Evolutionary conservation across 2,329 filamentous ascomycete genomes (phyloP), one percentile per base, ranked within the genome.

Genomic region (Xylariales sp.): DNA sequence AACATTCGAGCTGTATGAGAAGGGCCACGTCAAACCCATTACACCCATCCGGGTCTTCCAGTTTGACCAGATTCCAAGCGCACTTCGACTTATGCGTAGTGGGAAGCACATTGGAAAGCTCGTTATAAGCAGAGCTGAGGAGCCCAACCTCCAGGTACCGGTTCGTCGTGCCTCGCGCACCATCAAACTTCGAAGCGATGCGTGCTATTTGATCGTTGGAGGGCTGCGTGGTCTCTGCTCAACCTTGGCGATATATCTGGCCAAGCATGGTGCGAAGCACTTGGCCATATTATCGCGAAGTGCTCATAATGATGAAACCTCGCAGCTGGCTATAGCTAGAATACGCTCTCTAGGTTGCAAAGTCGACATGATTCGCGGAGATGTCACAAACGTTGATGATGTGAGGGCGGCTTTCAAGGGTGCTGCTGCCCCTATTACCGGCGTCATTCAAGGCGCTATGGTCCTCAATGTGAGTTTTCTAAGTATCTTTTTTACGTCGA

Each of bases 181-280:
- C 0, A 62, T 78, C 12, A 43, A 36, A 3, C 66, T 78, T n/a
- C 54, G 66, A 3, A 12, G 60, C 1, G 71, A 80, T 55, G 72
- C 48, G 2, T 73, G 74, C 0, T 82, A 81, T 57, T 71, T 82
- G 7, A 75, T 82, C 9, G 75, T 79, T 0, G 80, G 81, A 16
- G 80, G 81, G 4, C 62, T 81, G 1, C 76, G 76, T 14, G 80
- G 80, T 9, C 67, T 81, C n/a, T 80, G 81, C 49, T 76, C 77
- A 1, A 77, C 68, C 49, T 30, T 81, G 0, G 78, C 79, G 0
- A 61, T 77, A 0, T 74, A 78, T 52, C 65, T 82, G 36, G 78
- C 78, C 0, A 62, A 62, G 5, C 65, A 74, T 3, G 81, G 81
- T 1, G 81, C 80, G 0, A 70, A 69, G 4, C 70, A 79, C 30